Conservation (phyloP, 2,329 filamentous ascomycete species). For the Lachnellula subtilissima region DNA sequence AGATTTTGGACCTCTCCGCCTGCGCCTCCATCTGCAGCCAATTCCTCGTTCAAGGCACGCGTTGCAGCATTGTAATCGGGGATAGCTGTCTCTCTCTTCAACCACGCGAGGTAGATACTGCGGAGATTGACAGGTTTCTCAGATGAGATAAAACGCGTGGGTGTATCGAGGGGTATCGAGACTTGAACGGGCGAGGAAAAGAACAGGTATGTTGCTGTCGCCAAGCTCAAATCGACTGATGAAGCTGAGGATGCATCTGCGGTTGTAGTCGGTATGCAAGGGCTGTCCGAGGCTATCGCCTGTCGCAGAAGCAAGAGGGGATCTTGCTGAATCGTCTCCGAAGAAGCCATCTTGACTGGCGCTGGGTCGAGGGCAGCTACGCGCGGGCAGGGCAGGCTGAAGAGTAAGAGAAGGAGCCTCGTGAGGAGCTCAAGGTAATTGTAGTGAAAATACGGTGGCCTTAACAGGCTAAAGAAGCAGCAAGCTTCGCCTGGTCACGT, state of each 20-base stretch:
- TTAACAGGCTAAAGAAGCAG: too few relatives aligned
- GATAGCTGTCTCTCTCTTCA: conserved; percentile 84
- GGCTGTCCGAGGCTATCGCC: conserved; percentile 66
- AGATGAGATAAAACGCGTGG: conserved; percentile 84
- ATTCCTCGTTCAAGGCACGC: conserved; percentile 72
- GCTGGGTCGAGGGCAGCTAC: conserved; percentile 1
- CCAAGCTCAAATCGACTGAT: conserved; percentile 54
- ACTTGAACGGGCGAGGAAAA: conserved; percentile 60
- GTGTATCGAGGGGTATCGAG: conserved; percentile 62
- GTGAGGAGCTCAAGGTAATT: not conserved
- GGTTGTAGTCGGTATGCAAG: conserved; percentile 70
- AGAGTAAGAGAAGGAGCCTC: not conserved
- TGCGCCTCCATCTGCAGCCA: conserved; percentile 49
- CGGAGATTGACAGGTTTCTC: conserved; percentile 75
- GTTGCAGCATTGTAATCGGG: conserved; percentile 87
- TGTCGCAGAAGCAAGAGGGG: conserved; percentile 79
- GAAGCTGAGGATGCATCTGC: conserved; percentile 58
- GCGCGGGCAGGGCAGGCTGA: not conserved
- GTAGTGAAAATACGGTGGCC: too few relatives aligned
- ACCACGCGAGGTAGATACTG: conserved; percentile 94
- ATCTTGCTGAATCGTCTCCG: conserved; percentile 54
- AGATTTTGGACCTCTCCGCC: conserved; percentile 76
- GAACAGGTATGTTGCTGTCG: conserved; percentile 71
- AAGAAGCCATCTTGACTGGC: conserved; percentile 47
- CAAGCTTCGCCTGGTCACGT: too few relatives aligned